Evolutionary conservation across 2,329 filamentous ascomycete genomes (phyloP).

Genomic region (Talaromyces sp.): DNA sequence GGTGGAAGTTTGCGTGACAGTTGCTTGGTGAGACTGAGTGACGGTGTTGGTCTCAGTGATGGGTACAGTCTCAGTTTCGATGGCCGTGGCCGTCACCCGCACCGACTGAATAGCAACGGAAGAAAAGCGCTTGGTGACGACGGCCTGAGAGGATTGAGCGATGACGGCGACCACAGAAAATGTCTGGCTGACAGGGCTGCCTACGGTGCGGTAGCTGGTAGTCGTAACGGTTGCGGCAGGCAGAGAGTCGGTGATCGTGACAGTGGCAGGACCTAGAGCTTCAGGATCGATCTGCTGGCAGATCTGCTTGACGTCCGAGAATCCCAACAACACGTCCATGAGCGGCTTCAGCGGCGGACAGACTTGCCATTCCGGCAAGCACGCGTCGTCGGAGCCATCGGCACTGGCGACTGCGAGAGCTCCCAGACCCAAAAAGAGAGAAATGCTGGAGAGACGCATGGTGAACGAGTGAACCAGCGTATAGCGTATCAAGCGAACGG

Average conservation of each 20-base stretch:
- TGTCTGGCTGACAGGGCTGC: neutral
- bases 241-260: neutral
- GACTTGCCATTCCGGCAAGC: neutral
- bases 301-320: neutral
- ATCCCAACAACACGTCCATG: neutral
- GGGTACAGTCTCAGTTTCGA: neutral
- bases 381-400: conserved; percentile 2
- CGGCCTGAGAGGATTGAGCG: neutral
- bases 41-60: neutral
- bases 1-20: neutral
- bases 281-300: conserved; percentile 7
- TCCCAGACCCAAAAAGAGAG: conserved; percentile 4
- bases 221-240: neutral
- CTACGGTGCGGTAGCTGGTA: neutral
- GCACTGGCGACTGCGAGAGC: neutral
- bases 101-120: neutral
- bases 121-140: neutral
- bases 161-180: neutral
- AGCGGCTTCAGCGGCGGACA: neutral
- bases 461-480: conserved; percentile 13
- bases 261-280: neutral
- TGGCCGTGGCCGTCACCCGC: neutral
- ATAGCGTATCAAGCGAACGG: neutral
- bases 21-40: neutral
- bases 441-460: conserved; percentile 1